These are phyloP conservation scores for Colletotrichum sp. DNA, from an alignment of 2,329 filamentous ascomycete genomes.

Conservation along the genomic window DNA sequence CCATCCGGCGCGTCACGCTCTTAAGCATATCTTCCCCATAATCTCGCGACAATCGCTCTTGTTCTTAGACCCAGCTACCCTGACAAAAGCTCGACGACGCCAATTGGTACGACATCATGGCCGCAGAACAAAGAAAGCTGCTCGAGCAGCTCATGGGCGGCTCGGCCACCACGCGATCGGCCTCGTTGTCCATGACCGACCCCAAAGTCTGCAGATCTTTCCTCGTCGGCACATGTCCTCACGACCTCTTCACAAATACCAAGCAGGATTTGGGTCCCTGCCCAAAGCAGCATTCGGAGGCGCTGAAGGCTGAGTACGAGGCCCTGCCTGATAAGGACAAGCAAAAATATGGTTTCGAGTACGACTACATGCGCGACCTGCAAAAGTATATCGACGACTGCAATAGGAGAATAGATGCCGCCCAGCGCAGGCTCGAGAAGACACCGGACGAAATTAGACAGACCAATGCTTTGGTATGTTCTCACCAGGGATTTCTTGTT, in stretches of 20 bases:
- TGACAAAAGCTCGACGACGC: not conserved
- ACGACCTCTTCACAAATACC: conserved; percentile 98
- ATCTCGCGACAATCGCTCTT: not conserved
- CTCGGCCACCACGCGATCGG: conserved; percentile 73
- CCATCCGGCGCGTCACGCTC: conserved; percentile 16
- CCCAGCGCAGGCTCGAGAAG: conserved; percentile 91
- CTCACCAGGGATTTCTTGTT: not conserved
- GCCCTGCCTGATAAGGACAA: conserved; percentile 72
- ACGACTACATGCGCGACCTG: conserved; percentile 95
- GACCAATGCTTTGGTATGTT: conserved; percentile 78
- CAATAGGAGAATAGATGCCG: conserved; percentile 89
- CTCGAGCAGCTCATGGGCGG: conserved; percentile 95
- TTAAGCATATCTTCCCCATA: not conserved
- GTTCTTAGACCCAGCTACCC: not conserved
- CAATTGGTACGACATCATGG: conserved; percentile 62
- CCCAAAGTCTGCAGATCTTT: conserved; percentile 32
- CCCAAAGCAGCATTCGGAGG: conserved; percentile 86
- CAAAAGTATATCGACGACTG: conserved; percentile 97
- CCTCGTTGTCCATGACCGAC: conserved; percentile 87
- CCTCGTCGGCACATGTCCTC: conserved; percentile 24
- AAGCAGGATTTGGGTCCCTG: conserved; percentile 96
- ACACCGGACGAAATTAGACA: conserved; percentile 97
- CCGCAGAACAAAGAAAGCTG: conserved; percentile 96
- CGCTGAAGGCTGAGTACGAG: conserved; percentile 88
- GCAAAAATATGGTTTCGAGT: conserved; percentile 86